Percentiles rank a stretch among this genome's conserved stretches.
phyloP scores from a whole-genome alignment of 306 rosid species.

The Vachellia pachyceras region DNA sequence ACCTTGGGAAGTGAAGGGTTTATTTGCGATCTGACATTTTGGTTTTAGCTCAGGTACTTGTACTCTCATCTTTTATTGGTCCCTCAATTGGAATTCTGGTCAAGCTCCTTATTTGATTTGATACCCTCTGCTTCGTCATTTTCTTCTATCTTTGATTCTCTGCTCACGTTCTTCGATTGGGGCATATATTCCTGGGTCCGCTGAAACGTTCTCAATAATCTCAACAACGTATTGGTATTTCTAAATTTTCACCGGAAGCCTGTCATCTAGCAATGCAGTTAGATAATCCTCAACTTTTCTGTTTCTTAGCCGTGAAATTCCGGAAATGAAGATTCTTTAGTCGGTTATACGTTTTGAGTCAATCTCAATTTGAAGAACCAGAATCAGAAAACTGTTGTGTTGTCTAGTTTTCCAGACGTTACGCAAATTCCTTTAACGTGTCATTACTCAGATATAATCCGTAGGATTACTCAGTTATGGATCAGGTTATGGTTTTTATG shows the following conservation, averaged over 20 bases:
- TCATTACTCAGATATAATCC: slow-evolving; percentile 23
- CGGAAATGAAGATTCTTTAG: neutral
- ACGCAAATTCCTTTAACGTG: slow-evolving; percentile 26
- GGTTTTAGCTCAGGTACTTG: slow-evolving; percentile 57
- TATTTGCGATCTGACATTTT: slow-evolving; percentile 70
- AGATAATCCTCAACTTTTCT: slow-evolving; percentile 20
- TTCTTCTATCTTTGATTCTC: slow-evolving; percentile 5
- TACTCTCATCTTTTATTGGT: slow-evolving; percentile 31
- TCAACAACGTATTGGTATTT: slow-evolving; percentile 27
- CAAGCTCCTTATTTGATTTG: slow-evolving; percentile 7
- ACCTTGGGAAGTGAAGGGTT: slow-evolving; percentile 30
- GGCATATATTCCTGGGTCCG: neutral
- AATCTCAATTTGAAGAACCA: neutral
- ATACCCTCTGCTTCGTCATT: neutral
- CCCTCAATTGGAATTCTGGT: neutral
- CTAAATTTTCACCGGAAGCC: slow-evolving; percentile 26
- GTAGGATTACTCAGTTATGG: slow-evolving; percentile 16
- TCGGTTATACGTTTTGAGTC: slow-evolving; percentile 22
- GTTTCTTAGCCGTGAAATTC: slow-evolving; percentile 34
- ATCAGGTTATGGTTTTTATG: slow-evolving; percentile 27
- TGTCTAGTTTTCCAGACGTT: slow-evolving; percentile 2
- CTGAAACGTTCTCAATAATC: neutral
- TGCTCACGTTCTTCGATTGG: neutral
- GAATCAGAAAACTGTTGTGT: slow-evolving; percentile 16
- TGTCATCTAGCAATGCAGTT: slow-evolving; percentile 17